Conservation (phyloP, 768 basidiomycete species). For the Calvatia gigantea region DNA sequence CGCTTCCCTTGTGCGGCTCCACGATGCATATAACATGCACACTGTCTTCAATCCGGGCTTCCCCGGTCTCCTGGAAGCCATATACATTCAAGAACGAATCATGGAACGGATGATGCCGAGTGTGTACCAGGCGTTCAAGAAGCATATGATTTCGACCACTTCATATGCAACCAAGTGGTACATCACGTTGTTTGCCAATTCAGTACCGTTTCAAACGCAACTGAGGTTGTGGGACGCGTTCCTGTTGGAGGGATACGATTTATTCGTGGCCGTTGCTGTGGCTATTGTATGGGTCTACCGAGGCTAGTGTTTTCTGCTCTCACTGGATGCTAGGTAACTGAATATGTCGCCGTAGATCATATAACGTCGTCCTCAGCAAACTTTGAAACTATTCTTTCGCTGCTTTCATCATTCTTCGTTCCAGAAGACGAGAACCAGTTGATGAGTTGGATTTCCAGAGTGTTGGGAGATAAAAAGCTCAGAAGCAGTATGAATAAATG, state of each 20-base stretch:
- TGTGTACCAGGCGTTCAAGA: conserved; percentile 82
- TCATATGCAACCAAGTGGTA: conserved; percentile 99
- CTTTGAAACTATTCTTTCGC: conserved; percentile 90
- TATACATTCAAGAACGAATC: conserved; percentile 91
- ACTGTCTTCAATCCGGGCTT: conserved; percentile 90
- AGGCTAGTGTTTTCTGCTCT: conserved; percentile 45
- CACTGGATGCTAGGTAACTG: not conserved
- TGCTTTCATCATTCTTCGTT: conserved; percentile 92
- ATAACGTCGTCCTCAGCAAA: conserved; percentile 74
- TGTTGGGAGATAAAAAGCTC: conserved; percentile 59
- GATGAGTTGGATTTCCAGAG: conserved; percentile 75
- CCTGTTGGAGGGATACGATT: conserved; percentile 84
- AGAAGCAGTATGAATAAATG: conserved; percentile 67
- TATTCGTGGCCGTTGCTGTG: conserved; percentile 81
- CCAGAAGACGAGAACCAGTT: conserved; percentile 86
- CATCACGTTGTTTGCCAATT: conserved; percentile 95
- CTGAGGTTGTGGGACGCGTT: conserved; percentile 94
- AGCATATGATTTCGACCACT: conserved; percentile 88
- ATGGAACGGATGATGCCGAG: conserved; percentile 86
- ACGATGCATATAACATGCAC: conserved; percentile 87
- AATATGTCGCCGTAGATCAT: conserved; percentile 51
- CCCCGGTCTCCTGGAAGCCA: conserved; percentile 92
- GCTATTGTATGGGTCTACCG: conserved; percentile 90
- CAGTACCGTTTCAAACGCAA: conserved; percentile 93
- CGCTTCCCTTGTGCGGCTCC: conserved; percentile 79